A percentile compares a stretch with the other conserved stretches of the same genome.
Conservation (phyloP, 169 alveolate genomes). For the Theileria orientalis region DNA sequence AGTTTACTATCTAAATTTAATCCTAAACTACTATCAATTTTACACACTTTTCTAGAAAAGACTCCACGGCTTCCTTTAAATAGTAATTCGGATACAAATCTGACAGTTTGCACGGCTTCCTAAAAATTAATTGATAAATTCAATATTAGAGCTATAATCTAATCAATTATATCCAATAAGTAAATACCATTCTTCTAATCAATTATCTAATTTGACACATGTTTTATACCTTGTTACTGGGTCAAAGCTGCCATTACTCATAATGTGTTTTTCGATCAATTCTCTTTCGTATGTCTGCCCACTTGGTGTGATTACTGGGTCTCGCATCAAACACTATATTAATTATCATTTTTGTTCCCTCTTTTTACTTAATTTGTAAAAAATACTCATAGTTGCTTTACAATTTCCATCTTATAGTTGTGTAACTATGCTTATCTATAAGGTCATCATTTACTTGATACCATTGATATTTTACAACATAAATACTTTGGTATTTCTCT, state of each 20-base stretch:
- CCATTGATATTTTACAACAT: constrained; percentile 85
- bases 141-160: neutral
- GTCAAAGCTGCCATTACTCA: constrained; percentile 79
- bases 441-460: no score
- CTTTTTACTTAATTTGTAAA: no score
- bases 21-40: no score
- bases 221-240: constrained; percentile 77
- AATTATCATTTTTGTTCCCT: neutral
- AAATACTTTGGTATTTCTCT: constrained; percentile 76
- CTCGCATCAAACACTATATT: constrained; percentile 79
- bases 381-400: no score
- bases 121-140: constrained; percentile 3
- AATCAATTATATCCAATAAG: neutral
- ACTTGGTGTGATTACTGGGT: constrained; percentile 83
- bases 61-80: constrained; percentile 77
- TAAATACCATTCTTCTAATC: neutral
- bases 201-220: neutral
- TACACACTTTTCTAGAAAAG: constrained; percentile 67
- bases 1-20: no score
- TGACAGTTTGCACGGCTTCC: constrained; percentile 66
- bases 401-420: neutral
- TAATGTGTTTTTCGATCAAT: constrained; percentile 75
- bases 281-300: constrained; percentile 81
- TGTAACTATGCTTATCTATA: neutral
- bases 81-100: constrained; percentile 78